Evolutionary conservation across 257 asterid species (phyloP), one percentile per base, ranked within the genome.

Genomic region (Osmanthus fragrans): DNA sequence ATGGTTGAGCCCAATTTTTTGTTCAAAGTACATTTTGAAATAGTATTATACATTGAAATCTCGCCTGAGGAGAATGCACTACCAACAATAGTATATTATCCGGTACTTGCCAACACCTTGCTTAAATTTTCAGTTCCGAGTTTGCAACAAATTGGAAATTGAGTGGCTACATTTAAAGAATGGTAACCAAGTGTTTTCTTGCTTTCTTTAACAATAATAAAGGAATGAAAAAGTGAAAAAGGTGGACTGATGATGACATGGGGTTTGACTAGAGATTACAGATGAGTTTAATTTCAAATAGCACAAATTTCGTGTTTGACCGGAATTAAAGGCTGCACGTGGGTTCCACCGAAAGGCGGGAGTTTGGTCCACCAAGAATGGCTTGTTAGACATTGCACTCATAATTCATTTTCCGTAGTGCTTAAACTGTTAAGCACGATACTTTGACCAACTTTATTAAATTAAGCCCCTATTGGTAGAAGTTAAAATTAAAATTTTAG

Each of bases 291-390:
- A 45, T 45, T 10, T 15, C 4, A 45, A 4, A 11, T 45, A 15
- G 54, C 19, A 45, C 4, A 45, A 66, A 76, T 30, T 70, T 4
- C 63, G 21, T 51, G 71, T 77, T 77, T 70, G 81, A 77, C 81
- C 58, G 1, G 56, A 49, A 15, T 49, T 49, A 12, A 1, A 1
- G 19, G 58, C 21, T 15, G 21, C n/a, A 16, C 5, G 58, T 49
- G 58, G 58, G 58, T 7, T 15, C 60, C 60, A 18, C 60, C 18
- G 7, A 39, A 4, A 19, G 4, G 25, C 6, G 9, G 1, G 25
- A 51, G 21, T 51, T 51, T 18, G 60, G 9, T 51, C 60, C 23
- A 51, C 23, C 18, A 51, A 51, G 23, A 39, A 49, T 49, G 60
- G 60, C 60, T 16, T 15, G 23, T 13, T 49, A 49, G 60, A 1